Evolutionary conservation across 2,329 filamentous ascomycete species (phyloP).

Genomic region (Colletotrichum shisoi): DNA sequence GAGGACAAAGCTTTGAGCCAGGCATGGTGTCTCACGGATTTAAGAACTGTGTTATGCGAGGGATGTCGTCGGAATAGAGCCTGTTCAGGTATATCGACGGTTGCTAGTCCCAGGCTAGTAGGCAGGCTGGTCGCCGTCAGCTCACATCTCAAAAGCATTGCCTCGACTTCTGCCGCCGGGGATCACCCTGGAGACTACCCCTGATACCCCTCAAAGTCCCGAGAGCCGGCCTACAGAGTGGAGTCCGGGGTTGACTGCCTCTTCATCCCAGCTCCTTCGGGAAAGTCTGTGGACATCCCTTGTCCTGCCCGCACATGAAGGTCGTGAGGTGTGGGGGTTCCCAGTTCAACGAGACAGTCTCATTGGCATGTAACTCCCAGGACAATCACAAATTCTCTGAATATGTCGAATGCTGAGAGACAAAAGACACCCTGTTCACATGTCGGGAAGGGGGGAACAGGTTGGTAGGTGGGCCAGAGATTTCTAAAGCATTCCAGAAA

Average conservation of each 20-base stretch:
- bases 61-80: slow-evolving; percentile 18
- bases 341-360: slow-evolving; percentile 8
- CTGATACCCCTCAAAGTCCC: neutral
- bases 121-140: neutral
- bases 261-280: slow-evolving; percentile 6
- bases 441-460: too few relatives aligned
- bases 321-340: slow-evolving; percentile 26
- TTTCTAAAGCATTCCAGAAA: neutral
- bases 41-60: neutral
- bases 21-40: neutral
- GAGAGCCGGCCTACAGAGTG: neutral
- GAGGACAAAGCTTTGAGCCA: neutral
- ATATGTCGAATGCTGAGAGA: neutral
- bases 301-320: slow-evolving; percentile 15
- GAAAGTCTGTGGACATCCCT: slow-evolving; percentile 13
- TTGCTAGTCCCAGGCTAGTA: neutral
- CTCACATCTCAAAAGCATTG: neutral
- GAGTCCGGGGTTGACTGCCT: neutral
- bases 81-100: neutral
- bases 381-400: slow-evolving; percentile 1
- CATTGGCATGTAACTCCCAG: slow-evolving; percentile 15
- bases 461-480: neutral
- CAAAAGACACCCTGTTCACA: neutral
- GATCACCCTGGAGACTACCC: neutral
- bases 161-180: neutral